Evolutionary conservation across 2,329 filamentous ascomycete species (phyloP).

Genomic region (Phoma sp.): DNA sequence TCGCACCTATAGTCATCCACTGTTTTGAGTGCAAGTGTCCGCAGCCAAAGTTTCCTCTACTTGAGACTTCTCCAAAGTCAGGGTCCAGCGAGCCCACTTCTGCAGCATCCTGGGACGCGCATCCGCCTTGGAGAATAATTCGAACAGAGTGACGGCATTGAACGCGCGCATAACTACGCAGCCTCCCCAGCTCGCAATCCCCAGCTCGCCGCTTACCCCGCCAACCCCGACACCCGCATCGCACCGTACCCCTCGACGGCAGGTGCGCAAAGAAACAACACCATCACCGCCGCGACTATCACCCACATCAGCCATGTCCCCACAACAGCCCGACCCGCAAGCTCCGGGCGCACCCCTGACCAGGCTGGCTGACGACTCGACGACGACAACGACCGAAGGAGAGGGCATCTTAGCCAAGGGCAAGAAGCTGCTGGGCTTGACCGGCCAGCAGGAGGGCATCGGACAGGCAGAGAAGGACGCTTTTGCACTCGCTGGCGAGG

Average conservation of each 20-base stretch:
- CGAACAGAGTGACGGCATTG: conserved; percentile 15
- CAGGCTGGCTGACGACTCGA: conserved; percentile 2
- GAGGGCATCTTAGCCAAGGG: conserved; percentile 39
- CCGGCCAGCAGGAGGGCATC: conserved; percentile 43
- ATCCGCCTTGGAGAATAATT: conserved; percentile 9
- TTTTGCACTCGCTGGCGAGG: conserved; percentile 16
- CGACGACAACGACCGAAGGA: conserved; percentile 22
- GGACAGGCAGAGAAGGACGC: conserved; percentile 18
- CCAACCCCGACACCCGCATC: neutral
- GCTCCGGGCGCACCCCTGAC: conserved; percentile 11
- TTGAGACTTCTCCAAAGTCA: neutral
- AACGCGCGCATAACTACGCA: conserved; percentile 5
- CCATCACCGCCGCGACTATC: neutral
- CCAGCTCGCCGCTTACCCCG: neutral
- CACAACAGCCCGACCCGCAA: conserved; percentile 6
- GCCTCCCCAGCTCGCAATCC: neutral
- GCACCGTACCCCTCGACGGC: neutral
- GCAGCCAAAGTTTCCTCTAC: neutral
- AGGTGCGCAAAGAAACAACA: neutral
- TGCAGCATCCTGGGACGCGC: conserved; percentile 13
- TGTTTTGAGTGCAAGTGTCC: neutral
- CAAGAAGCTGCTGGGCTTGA: conserved; percentile 47
- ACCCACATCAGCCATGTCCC: conserved; percentile 5
- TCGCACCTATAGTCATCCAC: neutral
- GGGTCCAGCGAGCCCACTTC: conserved; percentile 13